Base-by-base conservation (phyloP, 768 basidiomycete species). In the Hygrocybe punicea region DNA sequence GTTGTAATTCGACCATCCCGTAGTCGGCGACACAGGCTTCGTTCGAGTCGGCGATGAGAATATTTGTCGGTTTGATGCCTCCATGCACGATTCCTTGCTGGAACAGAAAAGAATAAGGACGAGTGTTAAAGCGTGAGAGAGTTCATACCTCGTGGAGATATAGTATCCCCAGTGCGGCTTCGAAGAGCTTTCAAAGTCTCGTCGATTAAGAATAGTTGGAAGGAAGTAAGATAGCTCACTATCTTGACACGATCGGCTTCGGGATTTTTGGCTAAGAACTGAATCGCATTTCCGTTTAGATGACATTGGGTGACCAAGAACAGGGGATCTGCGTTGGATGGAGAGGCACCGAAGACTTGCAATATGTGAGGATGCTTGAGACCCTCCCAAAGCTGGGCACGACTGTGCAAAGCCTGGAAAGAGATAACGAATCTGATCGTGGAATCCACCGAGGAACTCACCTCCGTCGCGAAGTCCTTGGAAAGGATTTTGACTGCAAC, bases 1-100 rank as follows among this genome's bases (percentile, higher is more conserved):
- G 58, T 40, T 64, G 60, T 7, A 68, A 51, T 52, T 65, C 63
- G 10, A 65, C 55, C 62, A 69, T 62, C 19, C 61, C 63, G 53
- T 57, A 65, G 51, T 69, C 68, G 4, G 65, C 54, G 6, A 68
- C 48, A 51, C 58, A 65, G 2, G 64, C 61, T 25, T 51, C 51
- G 2, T 60, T 62, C 37, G 61, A 58, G 13, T 53, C 55, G 2
- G 23, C 51, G 21, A 69, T 56, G 25, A 69, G 55, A 24, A 69
- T 62, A 42, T 69, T 68, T 13, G 59, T 13, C n/a, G 68, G 65
- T 34, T 62, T 63, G 11, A 69, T 52, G 52, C 65, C 61, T 10
- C 67, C 67, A 40, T 67, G 67, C 16, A 67, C 60, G n/a, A 69
- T 37, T 19, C 61, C 61, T 29, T 60, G 59, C 65, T 66, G 47